Percentiles rank a stretch among this genome's conserved stretches.
Evolutionary conservation across 2,329 filamentous ascomycete genomes (phyloP).

Genomic region (Emydomyces testavorans): DNA sequence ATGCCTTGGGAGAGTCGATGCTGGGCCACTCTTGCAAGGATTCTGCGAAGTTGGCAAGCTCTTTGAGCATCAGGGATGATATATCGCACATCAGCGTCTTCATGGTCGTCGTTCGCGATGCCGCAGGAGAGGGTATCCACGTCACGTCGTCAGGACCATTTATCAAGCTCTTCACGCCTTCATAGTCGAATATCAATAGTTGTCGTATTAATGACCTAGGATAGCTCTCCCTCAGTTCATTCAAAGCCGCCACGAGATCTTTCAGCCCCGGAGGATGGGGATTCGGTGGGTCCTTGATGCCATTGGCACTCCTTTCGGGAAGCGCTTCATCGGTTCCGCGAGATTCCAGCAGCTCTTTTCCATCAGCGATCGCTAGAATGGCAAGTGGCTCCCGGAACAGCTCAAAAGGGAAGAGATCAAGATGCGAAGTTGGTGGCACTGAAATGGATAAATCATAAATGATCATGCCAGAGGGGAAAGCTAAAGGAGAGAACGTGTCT

Average conservation of each 20-base stretch:
- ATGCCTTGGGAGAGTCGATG: constrained; percentile 60
- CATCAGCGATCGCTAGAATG: constrained; percentile 76
- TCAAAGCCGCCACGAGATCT: constrained; percentile 49
- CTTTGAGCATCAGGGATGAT: constrained; percentile 59
- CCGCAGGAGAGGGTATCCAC: constrained; percentile 55
- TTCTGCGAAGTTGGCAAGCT: constrained; percentile 63
- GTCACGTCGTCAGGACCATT: constrained; percentile 52
- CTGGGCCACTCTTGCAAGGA: constrained; percentile 60
- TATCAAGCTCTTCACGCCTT: constrained; percentile 45
- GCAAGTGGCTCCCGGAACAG: constrained; percentile 73
- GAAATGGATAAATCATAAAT: constrained; percentile 80
- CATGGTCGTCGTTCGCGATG: constrained; percentile 65
- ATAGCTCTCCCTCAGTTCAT: constrained; percentile 59
- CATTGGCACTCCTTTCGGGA: background rate
- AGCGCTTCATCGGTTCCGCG: constrained; percentile 4
- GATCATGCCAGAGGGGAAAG: constrained; percentile 73
- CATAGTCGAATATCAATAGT: constrained; percentile 68
- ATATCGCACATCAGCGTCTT: constrained; percentile 72
- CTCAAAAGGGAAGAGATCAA: constrained; percentile 77
- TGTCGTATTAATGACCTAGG: constrained; percentile 67
- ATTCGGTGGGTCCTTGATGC: background rate
- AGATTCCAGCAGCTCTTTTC: constrained; percentile 47
- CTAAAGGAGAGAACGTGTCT: constrained; percentile 91
- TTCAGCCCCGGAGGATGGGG: constrained; percentile 21
- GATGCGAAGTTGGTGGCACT: constrained; percentile 64